Base-by-base conservation (phyloP, 208 protist genomes). In the Trichomonas tenax region DNA sequence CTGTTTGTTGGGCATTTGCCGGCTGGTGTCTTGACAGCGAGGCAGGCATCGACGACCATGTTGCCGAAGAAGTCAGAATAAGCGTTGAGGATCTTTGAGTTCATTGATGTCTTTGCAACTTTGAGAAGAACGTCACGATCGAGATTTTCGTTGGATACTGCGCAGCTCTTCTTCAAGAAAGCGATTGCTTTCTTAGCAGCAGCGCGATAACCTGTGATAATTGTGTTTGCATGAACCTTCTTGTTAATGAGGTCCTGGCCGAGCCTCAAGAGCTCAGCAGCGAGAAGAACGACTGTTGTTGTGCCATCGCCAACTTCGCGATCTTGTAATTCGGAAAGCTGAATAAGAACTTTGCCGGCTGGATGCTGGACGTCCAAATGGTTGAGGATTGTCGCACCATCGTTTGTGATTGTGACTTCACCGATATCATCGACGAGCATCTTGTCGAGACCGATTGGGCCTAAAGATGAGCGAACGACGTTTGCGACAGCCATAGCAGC, bases 381-480 rank as follows among this genome's bases (percentile, higher is more conserved):
- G 95, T 98, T 97, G 0, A 99, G 96, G 95, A 99, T 99, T 58
- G 98, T 99, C 36, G 99, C 99, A 95, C 99, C 99, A 97, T 99
- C 99, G 98, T 99, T 99, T 49, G 99, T 99, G 96, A 99, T 98
- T 14, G 98, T 98, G 31, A 99, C 98, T 97, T 99, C 99, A 95
- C 99, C 99, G 97, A 99, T 98, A 96, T 99, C 98, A 97, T 99
- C 99, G 4, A 99, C 99, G 11, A 99, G 97, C 99, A 99, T 99
- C 98, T 99, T 99, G 97, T 99, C 99, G 21, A 99, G 98, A 0
- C 99, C 99, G 84, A 99, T 98, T 46, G 99, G 99, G 88, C 99
- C 99, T 34, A 99, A 98, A 14, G 99, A 99, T 36, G 98, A 99
- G 97, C 99, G 99, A 45, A 99, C 98, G 95, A 99, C 98, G 96